Conservation (phyloP, 2,329 filamentous ascomycete genomes). For the Sordariomycetes sp. region DNA sequence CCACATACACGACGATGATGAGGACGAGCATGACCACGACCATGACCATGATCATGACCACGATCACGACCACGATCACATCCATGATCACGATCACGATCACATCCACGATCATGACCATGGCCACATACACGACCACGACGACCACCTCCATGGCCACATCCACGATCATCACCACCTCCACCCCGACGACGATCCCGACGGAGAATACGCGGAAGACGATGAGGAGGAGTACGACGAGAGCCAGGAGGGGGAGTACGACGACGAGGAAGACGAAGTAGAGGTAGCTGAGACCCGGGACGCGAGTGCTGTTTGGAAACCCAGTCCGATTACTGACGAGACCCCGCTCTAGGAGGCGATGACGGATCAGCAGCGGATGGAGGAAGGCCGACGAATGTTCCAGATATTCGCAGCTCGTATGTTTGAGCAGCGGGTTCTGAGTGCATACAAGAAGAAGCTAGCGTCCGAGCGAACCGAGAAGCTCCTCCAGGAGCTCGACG, state of each 20-base stretch:
- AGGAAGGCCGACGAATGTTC: slow-evolving; percentile 96
- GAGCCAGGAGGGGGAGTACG: slow-evolving; percentile 2
- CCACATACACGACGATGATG: slow-evolving; percentile 60
- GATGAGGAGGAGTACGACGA: slow-evolving; percentile 41
- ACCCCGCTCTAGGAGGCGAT: slow-evolving; percentile 66
- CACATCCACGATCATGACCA: slow-evolving; percentile 52
- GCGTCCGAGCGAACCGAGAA: slow-evolving; percentile 84
- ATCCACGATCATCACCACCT: slow-evolving; percentile 58
- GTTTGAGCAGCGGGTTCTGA: slow-evolving; percentile 96
- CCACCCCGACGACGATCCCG: slow-evolving; percentile 43
- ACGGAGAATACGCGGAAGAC: slow-evolving; percentile 52
- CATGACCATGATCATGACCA: slow-evolving; percentile 56
- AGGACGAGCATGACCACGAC: slow-evolving; percentile 51
- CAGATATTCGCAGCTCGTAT: slow-evolving; percentile 98
- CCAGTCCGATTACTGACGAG: neutral
- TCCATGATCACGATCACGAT: slow-evolving; percentile 46
- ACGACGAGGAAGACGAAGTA: slow-evolving; percentile 8
- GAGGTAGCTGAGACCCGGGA: slow-evolving; percentile 5
- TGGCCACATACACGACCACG: slow-evolving; percentile 55
- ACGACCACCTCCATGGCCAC: slow-evolving; percentile 39
- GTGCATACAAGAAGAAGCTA: slow-evolving; percentile 96
- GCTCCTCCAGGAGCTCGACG: slow-evolving; percentile 81
- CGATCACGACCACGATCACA: slow-evolving; percentile 68
- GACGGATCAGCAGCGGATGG: slow-evolving; percentile 98
- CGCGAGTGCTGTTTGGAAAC: neutral